These are phyloP conservation scores for Selaginella moellendorffii DNA, from an alignment of 75 land plant species.

Conservation along the genomic window DNA sequence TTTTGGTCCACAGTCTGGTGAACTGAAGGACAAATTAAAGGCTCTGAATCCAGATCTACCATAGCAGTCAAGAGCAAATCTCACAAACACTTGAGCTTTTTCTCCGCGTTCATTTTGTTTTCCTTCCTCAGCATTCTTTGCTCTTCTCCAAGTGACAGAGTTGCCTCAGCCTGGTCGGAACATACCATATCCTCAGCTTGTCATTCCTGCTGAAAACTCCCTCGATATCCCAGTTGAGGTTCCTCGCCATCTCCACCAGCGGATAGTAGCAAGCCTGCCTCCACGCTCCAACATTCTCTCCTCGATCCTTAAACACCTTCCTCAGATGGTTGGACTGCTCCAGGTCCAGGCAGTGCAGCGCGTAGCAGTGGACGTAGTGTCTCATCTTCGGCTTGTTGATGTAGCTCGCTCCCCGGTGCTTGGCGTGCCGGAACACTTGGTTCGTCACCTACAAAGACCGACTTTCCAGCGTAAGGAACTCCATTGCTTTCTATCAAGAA, in stretches of 20 bases:
- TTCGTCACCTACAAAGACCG: conserved; percentile 89
- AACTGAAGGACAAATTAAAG: conserved; percentile 13
- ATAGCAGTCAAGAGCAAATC: too few species aligned
- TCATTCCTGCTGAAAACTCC: conserved; percentile 78
- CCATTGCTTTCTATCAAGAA: too few species aligned
- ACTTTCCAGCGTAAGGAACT: too few species aligned
- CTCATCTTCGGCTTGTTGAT: conserved; percentile 99
- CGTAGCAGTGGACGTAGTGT: conserved; percentile 96
- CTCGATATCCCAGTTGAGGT: conserved; percentile 83
- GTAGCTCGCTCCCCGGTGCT: conserved; percentile 80
- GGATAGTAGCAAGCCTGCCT: conserved; percentile 91
- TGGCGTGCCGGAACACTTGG: conserved; percentile 87
- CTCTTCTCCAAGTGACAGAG: conserved; percentile 84
- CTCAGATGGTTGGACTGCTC: conserved; percentile 62
- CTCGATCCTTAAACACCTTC: conserved; percentile 67
- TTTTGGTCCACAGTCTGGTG: conserved; percentile 11
- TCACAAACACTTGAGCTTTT: too few species aligned
- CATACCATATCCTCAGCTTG: conserved; percentile 89
- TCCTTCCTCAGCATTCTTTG: too few species aligned
- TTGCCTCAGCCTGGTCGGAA: conserved; percentile 85
- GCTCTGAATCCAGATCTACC: too few species aligned
- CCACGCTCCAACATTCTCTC: conserved; percentile 96
- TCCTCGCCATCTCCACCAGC: conserved; percentile 57
- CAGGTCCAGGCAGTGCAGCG: conserved; percentile 80
- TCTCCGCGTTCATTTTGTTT: too few species aligned